Evolutionary conservation across 1,284 basidiomycete genomes (phyloP).

Genomic region (Fomitopsis schrenkii): DNA sequence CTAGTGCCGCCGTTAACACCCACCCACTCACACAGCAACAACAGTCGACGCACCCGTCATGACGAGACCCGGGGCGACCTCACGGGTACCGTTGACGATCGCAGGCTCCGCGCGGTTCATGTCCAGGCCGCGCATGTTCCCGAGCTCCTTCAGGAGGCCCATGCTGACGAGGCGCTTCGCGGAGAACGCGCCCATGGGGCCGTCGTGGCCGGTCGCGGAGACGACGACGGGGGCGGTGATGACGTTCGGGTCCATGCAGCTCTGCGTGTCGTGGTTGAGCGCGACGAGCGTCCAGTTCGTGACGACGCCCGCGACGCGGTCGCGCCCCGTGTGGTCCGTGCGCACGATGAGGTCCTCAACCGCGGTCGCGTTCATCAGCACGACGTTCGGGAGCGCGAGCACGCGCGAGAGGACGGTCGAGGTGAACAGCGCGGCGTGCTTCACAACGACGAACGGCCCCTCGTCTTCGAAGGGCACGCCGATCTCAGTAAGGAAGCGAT

Average conservation of each 20-base stretch:
- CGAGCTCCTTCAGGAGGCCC: conserved; percentile 73
- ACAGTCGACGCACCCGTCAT: conserved; percentile 51
- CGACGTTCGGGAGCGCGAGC: conserved; percentile 70
- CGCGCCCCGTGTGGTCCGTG: conserved; percentile 51
- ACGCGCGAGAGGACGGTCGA: conserved; percentile 76
- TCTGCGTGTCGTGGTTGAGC: conserved; percentile 78
- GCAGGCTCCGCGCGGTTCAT: conserved; percentile 78
- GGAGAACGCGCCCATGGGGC: conserved; percentile 83
- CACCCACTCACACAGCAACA: background rate
- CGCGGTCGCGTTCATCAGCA: conserved; percentile 73
- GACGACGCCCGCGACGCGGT: conserved; percentile 80
- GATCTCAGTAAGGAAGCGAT: conserved; percentile 69
- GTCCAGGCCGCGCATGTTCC: conserved; percentile 78
- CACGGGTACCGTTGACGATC: conserved; percentile 75
- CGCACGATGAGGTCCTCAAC: conserved; percentile 76
- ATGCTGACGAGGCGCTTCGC: conserved; percentile 80
- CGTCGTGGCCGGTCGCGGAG: conserved; percentile 70
- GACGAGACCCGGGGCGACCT: conserved; percentile 78
- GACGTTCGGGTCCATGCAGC: conserved; percentile 86
- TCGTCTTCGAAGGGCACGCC: conserved; percentile 83
- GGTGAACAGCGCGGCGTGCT: conserved; percentile 81
- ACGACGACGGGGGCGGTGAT: conserved; percentile 78
- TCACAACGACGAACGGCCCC: conserved; percentile 76
- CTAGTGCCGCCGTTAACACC: conserved; percentile 28
- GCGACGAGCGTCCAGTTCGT: conserved; percentile 85